A percentile compares a stretch with the other conserved stretches of the same genome.
Evolutionary conservation across 2,329 filamentous ascomycete genomes (phyloP).

Genomic region (Acephala macrosclerotiorum): DNA sequence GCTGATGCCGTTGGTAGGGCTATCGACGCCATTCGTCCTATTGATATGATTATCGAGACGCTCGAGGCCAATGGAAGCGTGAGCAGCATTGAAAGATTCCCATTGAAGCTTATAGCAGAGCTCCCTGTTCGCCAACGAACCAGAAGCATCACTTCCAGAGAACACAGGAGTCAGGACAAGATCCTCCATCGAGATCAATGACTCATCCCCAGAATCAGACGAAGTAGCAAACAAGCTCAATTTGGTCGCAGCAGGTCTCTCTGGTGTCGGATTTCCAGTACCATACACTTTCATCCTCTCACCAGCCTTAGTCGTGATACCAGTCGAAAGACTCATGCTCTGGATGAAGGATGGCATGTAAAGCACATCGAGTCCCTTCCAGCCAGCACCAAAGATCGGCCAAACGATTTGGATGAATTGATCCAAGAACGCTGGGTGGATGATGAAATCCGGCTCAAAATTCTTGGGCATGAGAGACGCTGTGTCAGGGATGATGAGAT

Average conservation of each 20-base stretch:
- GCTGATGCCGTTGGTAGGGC: background rate
- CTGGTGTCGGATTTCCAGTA: constrained; percentile 42
- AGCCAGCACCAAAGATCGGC: constrained; percentile 48
- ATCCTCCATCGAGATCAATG: constrained; percentile 47
- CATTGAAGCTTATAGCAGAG: constrained; percentile 57
- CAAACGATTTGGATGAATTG: constrained; percentile 51
- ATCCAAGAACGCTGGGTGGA: constrained; percentile 57
- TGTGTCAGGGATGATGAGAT: constrained; percentile 53
- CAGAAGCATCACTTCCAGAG: constrained; percentile 43
- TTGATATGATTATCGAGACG: background rate
- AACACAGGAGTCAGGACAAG: constrained; percentile 51
- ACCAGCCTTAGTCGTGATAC: constrained; percentile 43
- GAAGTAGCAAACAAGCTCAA: constrained; percentile 48
- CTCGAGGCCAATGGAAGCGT: background rate
- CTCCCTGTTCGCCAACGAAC: constrained; percentile 44
- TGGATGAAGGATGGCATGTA: constrained; percentile 54
- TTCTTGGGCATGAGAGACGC: constrained; percentile 52
- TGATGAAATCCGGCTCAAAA: constrained; percentile 51
- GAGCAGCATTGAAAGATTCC: constrained; percentile 45
- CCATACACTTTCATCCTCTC: constrained; percentile 48
- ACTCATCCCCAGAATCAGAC: constrained; percentile 40
- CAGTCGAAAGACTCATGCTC: constrained; percentile 47
- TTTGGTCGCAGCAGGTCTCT: constrained; percentile 46
- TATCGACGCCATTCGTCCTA: constrained; percentile 6
- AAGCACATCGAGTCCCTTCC: constrained; percentile 45